Base-by-base conservation (phyloP, 2,329 filamentous ascomycete species). In the Aureobasidium leucospermi region DNA sequence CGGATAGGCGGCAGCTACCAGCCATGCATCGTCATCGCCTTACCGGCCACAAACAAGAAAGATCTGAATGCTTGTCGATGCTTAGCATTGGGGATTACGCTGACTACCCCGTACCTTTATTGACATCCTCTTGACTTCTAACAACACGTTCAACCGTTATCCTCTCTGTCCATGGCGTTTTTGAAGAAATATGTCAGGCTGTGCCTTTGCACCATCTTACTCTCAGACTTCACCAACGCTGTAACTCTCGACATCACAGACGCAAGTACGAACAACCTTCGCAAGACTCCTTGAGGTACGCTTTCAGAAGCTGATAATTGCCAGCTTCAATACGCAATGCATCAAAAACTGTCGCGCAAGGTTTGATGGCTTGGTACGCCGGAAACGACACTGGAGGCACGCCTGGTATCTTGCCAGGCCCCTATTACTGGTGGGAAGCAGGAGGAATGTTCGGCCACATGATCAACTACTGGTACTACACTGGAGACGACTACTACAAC, bases 381-480 rank as follows among this genome's bases (percentile, higher is more conserved):
- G 71, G 69, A 63, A 73, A 73, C 47, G 61, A 63, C 15, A 65
- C 67, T 15, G 61, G 62, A 34, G 51, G 51, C 4, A 71, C 67
- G 3, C 63, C 67, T 28, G 49, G 65, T 8, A 64, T 63, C 10
- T 61, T 64, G 3, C 60, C 73, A 15, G 77, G 76, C 11, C 73
- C 73, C 39, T 72, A 75, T 47, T 79, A 78, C 65, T 79, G 76
- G 75, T 79, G 77, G 76, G 71, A 76, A 62, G 73, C 73, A 2
- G 77, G 75, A 19, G 71, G 71, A 2, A 62, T 70, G 43, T 63
- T 63, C 57, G 65, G 60, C 5, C 65, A 53, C n/a, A 53, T 67
- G 56, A 59, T 73, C 23, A 76, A 79, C 62, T 79, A 79, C 67
- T 76, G 71, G 65, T 70, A 73, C 38, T 77, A 79, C 62, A 77